Base-by-base conservation (phyloP, 164 flowering plant genomes). In the Stephania yunnanensis region DNA sequence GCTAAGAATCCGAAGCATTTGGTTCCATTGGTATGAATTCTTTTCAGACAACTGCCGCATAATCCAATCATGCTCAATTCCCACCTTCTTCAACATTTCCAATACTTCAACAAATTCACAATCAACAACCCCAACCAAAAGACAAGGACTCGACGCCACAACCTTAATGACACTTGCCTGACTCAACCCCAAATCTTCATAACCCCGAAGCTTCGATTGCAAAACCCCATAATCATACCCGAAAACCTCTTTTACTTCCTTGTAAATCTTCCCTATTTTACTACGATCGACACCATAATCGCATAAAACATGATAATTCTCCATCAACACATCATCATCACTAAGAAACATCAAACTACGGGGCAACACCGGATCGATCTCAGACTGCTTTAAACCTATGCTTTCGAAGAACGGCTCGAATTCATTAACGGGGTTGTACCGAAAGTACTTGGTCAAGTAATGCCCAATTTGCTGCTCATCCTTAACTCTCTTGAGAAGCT, bases 351-450 rank as follows among this genome's bases (percentile, higher is more conserved):
- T 85, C 82, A 89, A 70, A 45, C 77, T 70, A 45, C 78, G 81
- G 0, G 93, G 95, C 71, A 89, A 88, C 68, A 85, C 48, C 0
- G 82, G 20, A 0, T 77, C 22, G 6, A 81, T 11, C 68, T 88
- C 89, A 20, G 79, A 77, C 1, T 85, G 89, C 22, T n/a, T 52
- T 81, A 89, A 82, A 65, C 93, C 93, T 77, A 91, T 73, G 65
- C 92, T 91, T 82, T 91, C 93, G 22, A 89, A 84, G 68, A 89
- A 91, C 0, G 95, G 90, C 55, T 90, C 91, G 67, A 85, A 89
- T 77, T 89, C 91, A 72, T 90, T 89, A 46, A 91, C 87, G 15
- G 93, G 95, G 72, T 88, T 70, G 76, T 84, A 91, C 0, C 88
- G 74, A 36, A 91, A 76, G 67, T 74, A 87, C 70, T 63, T 86